phyloP scores from a whole-genome alignment of 345 rosid species.

The Excoecaria agallocha region DNA sequence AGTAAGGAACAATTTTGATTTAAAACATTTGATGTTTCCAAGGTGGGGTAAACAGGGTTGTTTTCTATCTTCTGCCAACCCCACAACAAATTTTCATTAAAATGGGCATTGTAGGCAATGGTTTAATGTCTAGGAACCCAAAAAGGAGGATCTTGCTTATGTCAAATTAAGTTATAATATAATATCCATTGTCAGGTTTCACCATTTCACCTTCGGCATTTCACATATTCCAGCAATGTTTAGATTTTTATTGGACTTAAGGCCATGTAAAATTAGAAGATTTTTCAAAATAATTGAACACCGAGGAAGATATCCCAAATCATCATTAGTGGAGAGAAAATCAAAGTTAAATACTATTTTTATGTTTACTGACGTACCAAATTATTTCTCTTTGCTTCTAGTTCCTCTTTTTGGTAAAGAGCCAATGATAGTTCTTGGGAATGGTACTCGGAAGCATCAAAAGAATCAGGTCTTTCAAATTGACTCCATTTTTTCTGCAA shows the following conservation, averaged over 20 bases:
- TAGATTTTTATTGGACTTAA: background rate
- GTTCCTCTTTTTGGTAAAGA: conserved; percentile 62
- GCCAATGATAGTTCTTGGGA: conserved; percentile 81
- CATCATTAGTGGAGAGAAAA: conserved; percentile 14
- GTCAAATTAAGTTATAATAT: background rate
- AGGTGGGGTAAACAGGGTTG: background rate
- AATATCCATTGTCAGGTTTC: background rate
- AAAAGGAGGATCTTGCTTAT: background rate
- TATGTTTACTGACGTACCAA: conserved; percentile 54
- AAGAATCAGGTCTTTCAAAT: conserved; percentile 79
- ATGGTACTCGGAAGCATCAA: conserved; percentile 83
- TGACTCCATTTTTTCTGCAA: conserved; percentile 71
- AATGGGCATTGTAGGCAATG: background rate
- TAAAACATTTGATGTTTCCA: background rate
- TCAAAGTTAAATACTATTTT: conserved; percentile 24
- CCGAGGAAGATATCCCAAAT: conserved; percentile 8
- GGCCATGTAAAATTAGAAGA: conserved; percentile 1
- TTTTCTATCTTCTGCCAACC: background rate
- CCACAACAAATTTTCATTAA: background rate
- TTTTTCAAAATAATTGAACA: background rate
- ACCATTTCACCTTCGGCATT: no score
- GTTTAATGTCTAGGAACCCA: background rate
- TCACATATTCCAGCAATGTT: background rate
- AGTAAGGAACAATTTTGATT: background rate
- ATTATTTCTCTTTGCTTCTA: conserved; percentile 56